Percentiles rank a stretch among this genome's conserved stretches.
Conservation (phyloP, 2,329 filamentous ascomycete genomes). For the Thelonectria discophora region DNA sequence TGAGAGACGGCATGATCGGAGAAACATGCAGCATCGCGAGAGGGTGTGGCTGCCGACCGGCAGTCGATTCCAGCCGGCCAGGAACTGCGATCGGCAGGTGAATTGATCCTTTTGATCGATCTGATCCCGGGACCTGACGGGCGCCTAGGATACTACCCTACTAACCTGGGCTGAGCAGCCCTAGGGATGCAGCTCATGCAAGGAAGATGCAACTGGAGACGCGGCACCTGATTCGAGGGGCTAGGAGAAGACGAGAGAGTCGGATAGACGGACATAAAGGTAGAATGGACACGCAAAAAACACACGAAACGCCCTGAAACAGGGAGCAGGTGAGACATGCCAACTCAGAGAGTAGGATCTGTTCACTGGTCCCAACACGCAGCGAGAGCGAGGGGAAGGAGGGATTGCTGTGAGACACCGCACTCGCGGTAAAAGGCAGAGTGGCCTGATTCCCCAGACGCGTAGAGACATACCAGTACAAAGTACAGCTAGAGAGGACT, state of each 20-base stretch:
- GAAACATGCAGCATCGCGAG: conserved; percentile 10
- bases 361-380: no score
- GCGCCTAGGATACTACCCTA: neutral
- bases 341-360: no score
- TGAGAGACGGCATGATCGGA: conserved; percentile 2
- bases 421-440: no score
- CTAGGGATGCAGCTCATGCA: neutral
- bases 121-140: neutral
- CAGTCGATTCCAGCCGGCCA: neutral
- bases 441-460: no score
- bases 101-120: neutral
- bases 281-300: neutral
- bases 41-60: neutral
- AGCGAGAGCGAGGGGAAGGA: no score
- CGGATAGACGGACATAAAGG: neutral
- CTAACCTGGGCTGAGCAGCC: neutral
- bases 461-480: no score
- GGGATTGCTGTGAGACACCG: no score
- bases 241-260: neutral
- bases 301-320: no score
- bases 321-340: no score
- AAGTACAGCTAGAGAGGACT: no score
- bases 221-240: neutral
- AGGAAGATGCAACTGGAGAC: neutral
- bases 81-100: neutral